Base-by-base conservation (phyloP, 108 stramenopile species). In the Nannochloropsis gaditana region DNA sequence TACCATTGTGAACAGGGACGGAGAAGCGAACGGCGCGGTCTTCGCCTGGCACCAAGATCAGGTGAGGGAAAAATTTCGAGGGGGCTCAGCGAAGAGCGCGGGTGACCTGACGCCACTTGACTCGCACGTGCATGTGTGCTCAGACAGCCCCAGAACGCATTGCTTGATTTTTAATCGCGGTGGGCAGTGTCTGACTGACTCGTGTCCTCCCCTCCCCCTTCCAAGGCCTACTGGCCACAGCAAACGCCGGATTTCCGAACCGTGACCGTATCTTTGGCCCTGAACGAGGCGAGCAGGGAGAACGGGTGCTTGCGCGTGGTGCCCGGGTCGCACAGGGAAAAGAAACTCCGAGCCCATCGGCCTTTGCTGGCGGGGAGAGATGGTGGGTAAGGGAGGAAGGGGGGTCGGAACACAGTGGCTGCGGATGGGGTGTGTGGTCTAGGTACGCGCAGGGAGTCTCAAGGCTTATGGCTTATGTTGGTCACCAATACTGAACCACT, bases 261-360 rank as follows among this genome's bases (percentile, higher is more conserved):
- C 0, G 92, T 91, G 47, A 93, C 93, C 41, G 90, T 93, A 45
- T 89, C 89, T 17, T 45, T 93, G 19, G 93, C 93, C 31, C 47
- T 93, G n/a, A 92, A 93, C 83, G 91, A 92, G 83, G 90, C 92
- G 2, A 83, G 83, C 11, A 87, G 82, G 31, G 92, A 90, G 84
- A 93, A 93, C 84, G 93, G 93, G 9, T 93, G 93, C 82, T 79
- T 93, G 15, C 88, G 92, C 9, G 92, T 91, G 80, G 86, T 93
- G 59, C 91, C 90, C 9, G 92, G 92, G 44, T 91, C 91, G 17
- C 89, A 89, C 21, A 59, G 79, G 11, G 42, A 80, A 9, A 89
- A 92, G 84, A 91, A 31, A 10, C 80, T 85, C 31, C 80, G 85
- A 5, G 11, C 15, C 17, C 85, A 85, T 80, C n/a, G 21, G 82